Base-by-base conservation (phyloP, 352 stramenopile genomes). In the Pythium dissotocum region DNA sequence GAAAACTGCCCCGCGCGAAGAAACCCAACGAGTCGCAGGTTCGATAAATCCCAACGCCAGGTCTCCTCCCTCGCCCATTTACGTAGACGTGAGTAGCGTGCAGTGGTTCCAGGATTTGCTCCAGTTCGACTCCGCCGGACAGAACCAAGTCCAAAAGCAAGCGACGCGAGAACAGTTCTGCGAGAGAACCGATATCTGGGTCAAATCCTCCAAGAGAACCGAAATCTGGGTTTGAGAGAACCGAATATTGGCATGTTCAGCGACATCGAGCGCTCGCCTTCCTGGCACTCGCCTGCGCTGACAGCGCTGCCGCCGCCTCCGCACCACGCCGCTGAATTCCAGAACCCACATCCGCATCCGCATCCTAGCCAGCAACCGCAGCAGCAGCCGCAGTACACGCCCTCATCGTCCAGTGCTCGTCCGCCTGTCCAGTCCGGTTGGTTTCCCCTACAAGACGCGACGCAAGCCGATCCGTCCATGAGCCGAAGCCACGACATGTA, bases 401-500 rank as follows among this genome's bases (percentile, higher is more conserved):
- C 53, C 0, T 55, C 38, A 6, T 53, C 33, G 33, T 48, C 36
- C 55, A 52, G 21, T 44, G 40, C 28, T 38, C 69, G 69, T 12
- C 69, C 58, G 13, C 63, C 53, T 13, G 69, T 76, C 9, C 78
- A 89, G 61, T 61, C 80, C 28, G 81, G 77, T 4, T 89, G 81
- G 81, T 89, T 86, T 59, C 77, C 77, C 9, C 68, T 89, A 16
- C 71, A 87, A 42, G 74, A 75, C 33, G 60, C 21, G 6, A 33
- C 48, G 2, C 35, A 38, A 18, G 1, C 26, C 28, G 58, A 66
- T 48, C 54, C 30, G 75, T 62, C 32, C 56, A 71, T 51, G 58
- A 35, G 44, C 66, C 2, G 48, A 49, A 44, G 40, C 16, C 46
- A 65, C 44, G 65, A 71, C 49, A 65, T 71, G 46, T 70, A 71